Evolutionary conservation across 2,329 filamentous ascomycete species (phyloP).

Genomic region (Lomentospora prolificans): DNA sequence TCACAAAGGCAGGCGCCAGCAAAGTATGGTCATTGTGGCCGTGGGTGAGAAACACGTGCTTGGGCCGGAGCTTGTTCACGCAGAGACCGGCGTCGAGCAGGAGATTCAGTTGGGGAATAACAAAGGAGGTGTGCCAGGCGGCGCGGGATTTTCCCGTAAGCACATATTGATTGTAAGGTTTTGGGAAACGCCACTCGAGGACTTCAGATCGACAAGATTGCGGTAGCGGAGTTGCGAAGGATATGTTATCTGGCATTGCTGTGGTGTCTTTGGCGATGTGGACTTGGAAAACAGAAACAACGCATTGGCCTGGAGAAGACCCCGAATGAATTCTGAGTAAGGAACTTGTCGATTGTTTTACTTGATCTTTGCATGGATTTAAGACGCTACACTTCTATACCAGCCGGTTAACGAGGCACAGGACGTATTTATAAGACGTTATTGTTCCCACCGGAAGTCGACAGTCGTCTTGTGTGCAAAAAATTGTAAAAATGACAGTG

Average conservation of each 20-base stretch:
- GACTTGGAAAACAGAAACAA: too few relatives aligned
- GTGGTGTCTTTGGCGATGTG: background rate
- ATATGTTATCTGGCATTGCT: background rate
- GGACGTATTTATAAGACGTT: too few relatives aligned
- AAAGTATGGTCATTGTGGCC: constrained; percentile 38
- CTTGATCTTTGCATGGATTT: too few relatives aligned
- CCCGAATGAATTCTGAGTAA: too few relatives aligned
- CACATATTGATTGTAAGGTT: constrained; percentile 28
- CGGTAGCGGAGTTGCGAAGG: constrained; percentile 32
- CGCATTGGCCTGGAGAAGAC: too few relatives aligned
- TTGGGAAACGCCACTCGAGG: constrained; percentile 35
- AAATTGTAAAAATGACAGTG: too few relatives aligned
- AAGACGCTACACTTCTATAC: too few relatives aligned
- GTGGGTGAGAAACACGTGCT: constrained; percentile 40
- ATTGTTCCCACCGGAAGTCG: too few relatives aligned
- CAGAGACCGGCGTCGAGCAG: constrained; percentile 37
- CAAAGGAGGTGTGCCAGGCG: constrained; percentile 41
- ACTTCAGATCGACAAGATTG: constrained; percentile 33
- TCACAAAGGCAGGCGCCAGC: constrained; percentile 31
- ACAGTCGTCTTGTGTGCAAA: too few relatives aligned
- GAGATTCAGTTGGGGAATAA: constrained; percentile 38
- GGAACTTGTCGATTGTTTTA: too few relatives aligned
- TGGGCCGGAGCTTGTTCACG: constrained; percentile 34
- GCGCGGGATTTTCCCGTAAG: constrained; percentile 37
- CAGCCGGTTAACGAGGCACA: too few relatives aligned